Conservation (phyloP, 345 rosid genomes). For the Arabidopsis arenosa region DNA sequence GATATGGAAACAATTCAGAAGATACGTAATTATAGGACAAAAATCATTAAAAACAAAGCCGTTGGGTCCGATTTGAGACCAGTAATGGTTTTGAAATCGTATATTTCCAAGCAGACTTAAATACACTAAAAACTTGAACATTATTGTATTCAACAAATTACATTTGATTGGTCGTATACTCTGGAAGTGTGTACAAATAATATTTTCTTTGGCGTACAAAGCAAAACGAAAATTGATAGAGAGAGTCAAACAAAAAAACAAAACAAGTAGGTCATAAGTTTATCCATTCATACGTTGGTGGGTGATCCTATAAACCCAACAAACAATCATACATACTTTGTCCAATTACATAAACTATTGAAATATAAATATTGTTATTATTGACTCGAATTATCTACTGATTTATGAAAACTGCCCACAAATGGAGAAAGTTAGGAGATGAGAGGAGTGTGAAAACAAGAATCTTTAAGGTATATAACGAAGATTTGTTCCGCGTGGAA, state of each 20-base stretch:
- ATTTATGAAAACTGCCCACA: background rate
- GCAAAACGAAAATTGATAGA: background rate
- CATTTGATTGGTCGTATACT: slow-evolving; percentile 23
- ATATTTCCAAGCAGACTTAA: background rate
- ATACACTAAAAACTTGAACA: too few species aligned
- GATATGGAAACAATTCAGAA: too few species aligned
- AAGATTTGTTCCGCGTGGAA: slow-evolving; percentile 33
- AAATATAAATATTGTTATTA: background rate
- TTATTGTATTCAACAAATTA: too few species aligned
- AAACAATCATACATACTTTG: slow-evolving; percentile 23
- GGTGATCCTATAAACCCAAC: slow-evolving; percentile 27
- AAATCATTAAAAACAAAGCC: background rate
- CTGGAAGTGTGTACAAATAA: background rate
- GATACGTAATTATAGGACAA: background rate
- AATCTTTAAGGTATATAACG: slow-evolving; percentile 17
- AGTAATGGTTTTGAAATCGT: background rate
- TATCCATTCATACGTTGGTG: slow-evolving; percentile 35
- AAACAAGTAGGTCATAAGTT: slow-evolving; percentile 33
- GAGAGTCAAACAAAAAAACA: slow-evolving; percentile 33
- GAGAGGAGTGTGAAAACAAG: slow-evolving; percentile 37
- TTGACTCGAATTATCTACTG: slow-evolving; percentile 27
- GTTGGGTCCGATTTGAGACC: background rate
- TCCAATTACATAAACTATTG: slow-evolving; percentile 14
- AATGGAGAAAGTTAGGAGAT: background rate
- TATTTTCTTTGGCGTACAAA: slow-evolving; percentile 15